Base-by-base conservation (phyloP, 129 eudicot genomes). In the Deinandra increscens region DNA sequence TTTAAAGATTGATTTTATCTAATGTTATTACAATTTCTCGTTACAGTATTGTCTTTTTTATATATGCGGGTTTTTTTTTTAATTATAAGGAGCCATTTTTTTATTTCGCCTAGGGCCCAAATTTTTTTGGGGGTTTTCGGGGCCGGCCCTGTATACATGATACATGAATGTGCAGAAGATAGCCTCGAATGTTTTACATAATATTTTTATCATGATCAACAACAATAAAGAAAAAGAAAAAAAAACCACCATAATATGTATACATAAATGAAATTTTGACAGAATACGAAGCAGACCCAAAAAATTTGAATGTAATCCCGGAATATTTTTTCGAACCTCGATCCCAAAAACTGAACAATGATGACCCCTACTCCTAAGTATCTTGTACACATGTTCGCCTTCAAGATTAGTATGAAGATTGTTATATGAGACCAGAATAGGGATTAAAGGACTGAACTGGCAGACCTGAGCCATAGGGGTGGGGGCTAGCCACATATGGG, bases 401-500 rank as follows among this genome's bases (percentile, higher is more conserved):
- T 42, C 17, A 26, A 3, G 3, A 18, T 45, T 15, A 7, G 42
- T 59, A 37, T 34, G 13, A 45, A 18, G 49, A 66, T 69, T 17
- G 3, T 53, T 76, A 91, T 51, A 89, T 81, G 68, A 82, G 83
- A 39, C 98, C 96, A 5, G 98, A 44, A 64, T 87, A 87, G 8
- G 99, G 91, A 78, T 93, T 89, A 60, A 87, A 78, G 51, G 95
- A 58, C 76, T 89, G 95, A 49, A 80, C 88, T 6, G 98, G 96
- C 86, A 88, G 82, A 68, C 98, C 96, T 34, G 90, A 36, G 42
- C 90, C 95, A 23, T 86, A 85, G 13, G 95, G 82, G 79, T 84
- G 84, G n/a, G 70, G 64, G 22, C 31, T 39, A 44, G 86, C 79
- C 14, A 79, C 88, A 49, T 83, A 83, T 10, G 87, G 77, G 64